These are phyloP conservation scores for Teunomyces barrocoloradensis DNA, from an alignment of 805 yeast genomes.

Conservation along the genomic window DNA sequence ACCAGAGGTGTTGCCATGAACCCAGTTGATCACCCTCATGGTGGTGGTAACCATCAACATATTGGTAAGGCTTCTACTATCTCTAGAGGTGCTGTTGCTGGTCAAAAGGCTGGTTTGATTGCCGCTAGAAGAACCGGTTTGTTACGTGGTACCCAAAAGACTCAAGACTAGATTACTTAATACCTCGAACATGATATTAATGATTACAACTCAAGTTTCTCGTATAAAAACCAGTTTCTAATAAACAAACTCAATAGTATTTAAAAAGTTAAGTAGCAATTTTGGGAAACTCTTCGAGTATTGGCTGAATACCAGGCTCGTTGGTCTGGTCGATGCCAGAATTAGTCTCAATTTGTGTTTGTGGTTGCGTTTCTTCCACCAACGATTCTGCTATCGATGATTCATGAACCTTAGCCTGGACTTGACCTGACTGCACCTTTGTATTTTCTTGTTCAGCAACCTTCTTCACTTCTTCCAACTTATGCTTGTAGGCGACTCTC, in stretches of 20 bases:
- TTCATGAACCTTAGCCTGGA: not conserved
- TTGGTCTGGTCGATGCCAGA: not conserved
- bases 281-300: not conserved
- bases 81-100: constrained; percentile 98
- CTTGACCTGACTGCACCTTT: not conserved
- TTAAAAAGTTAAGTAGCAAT: not conserved
- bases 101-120: constrained; percentile 99
- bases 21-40: constrained; percentile 99
- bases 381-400: not conserved
- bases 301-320: too few relatives aligned
- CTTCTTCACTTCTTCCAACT: constrained; percentile 1
- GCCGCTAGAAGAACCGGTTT: constrained; percentile 99
- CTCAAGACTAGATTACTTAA: constrained; percentile 69
- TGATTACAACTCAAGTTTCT: constrained; percentile 3
- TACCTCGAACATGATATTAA: constrained; percentile 4
- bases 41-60: constrained; percentile 99
- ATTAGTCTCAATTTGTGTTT: not conserved
- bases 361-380: not conserved
- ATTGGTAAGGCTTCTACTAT: constrained; percentile 99
- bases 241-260: constrained; percentile 2
- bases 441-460: not conserved
- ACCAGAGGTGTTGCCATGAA: constrained; percentile 99
- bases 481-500: constrained; percentile 2
- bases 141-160: constrained; percentile 98
- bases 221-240: constrained; percentile 2